Percentiles rank a stretch among this genome's conserved stretches.
Evolutionary conservation across 2,329 filamentous ascomycete genomes (phyloP).

Genomic region (Rhexocercosporidium sp.): DNA sequence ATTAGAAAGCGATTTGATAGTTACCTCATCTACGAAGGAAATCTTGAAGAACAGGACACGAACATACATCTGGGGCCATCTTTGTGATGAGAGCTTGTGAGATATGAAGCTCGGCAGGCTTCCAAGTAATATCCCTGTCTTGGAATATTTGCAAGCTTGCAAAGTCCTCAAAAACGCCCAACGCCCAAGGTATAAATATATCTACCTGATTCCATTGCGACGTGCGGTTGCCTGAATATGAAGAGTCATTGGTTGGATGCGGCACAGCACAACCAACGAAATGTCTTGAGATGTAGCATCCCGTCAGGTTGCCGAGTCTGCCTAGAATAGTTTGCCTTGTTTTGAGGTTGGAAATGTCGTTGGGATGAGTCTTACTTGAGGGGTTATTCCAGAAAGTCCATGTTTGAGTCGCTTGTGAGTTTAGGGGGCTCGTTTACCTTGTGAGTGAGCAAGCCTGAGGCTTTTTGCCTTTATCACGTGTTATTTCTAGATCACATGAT

Average conservation of each 20-base stretch:
- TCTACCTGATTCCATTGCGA: neutral
- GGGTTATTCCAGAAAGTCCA: neutral
- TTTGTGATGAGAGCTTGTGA: neutral
- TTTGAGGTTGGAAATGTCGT: neutral
- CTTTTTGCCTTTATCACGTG: no score
- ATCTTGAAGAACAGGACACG: no score
- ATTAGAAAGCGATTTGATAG: no score
- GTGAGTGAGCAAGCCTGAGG: no score
- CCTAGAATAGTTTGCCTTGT: neutral
- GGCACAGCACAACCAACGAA: conserved; percentile 6
- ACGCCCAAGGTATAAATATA: neutral
- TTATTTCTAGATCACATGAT: no score
- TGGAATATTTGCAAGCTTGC: neutral
- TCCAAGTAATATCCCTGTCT: neutral
- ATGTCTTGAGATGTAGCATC: neutral
- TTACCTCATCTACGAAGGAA: no score
- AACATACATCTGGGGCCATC: neutral
- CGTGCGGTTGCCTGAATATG: neutral
- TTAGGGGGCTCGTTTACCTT: no score
- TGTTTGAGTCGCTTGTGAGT: no score
- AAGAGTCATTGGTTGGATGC: conserved; percentile 9
- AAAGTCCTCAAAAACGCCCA: conserved; percentile 12
- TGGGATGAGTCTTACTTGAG: neutral
- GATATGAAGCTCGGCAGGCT: neutral
- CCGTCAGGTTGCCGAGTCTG: conserved; percentile 12